These are phyloP conservation scores for Lasiodiplodia hormozganensis DNA, from an alignment of 2,329 filamentous ascomycete species.

Conservation along the genomic window DNA sequence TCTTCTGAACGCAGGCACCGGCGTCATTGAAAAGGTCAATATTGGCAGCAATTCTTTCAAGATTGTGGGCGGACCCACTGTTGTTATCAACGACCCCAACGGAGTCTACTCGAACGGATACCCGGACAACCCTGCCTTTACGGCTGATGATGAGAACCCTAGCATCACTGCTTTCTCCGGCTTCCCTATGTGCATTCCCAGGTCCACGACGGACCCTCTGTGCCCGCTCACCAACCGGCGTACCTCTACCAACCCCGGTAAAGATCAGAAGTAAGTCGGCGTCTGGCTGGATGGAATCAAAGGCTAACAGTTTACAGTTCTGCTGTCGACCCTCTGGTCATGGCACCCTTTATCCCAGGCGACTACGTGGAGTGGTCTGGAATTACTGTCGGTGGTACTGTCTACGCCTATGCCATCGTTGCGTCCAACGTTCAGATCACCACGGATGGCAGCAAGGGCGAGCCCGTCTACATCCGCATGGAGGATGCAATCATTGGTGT, in stretches of 20 bases:
- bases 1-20: constrained; percentile 44
- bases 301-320: constrained; percentile 5
- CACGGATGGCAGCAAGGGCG: constrained; percentile 39
- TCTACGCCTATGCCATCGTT: constrained; percentile 47
- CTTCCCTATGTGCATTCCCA: constrained; percentile 61
- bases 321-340: constrained; percentile 46
- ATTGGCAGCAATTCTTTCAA: constrained; percentile 40
- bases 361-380: constrained; percentile 53
- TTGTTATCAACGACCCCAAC: constrained; percentile 55
- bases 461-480: constrained; percentile 50
- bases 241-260: constrained; percentile 36
- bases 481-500: constrained; percentile 53
- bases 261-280: constrained; percentile 33
- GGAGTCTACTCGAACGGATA: constrained; percentile 53
- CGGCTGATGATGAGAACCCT: constrained; percentile 58
- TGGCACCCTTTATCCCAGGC: constrained; percentile 51
- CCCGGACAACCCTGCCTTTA: constrained; percentile 50
- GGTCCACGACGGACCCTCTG: constrained; percentile 45
- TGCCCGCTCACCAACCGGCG: constrained; percentile 49
- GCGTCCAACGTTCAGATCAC: constrained; percentile 51
- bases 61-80: constrained; percentile 46
- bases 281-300: no score
- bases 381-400: constrained; percentile 41
- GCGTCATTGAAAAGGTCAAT: constrained; percentile 46
- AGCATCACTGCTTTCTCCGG: constrained; percentile 58